Percentiles rank a stretch among this genome's conserved stretches.
These are phyloP conservation scores for Pseudognaphalium luteoalbum DNA, from an alignment of 129 eudicot species.

Conservation along the genomic window DNA sequence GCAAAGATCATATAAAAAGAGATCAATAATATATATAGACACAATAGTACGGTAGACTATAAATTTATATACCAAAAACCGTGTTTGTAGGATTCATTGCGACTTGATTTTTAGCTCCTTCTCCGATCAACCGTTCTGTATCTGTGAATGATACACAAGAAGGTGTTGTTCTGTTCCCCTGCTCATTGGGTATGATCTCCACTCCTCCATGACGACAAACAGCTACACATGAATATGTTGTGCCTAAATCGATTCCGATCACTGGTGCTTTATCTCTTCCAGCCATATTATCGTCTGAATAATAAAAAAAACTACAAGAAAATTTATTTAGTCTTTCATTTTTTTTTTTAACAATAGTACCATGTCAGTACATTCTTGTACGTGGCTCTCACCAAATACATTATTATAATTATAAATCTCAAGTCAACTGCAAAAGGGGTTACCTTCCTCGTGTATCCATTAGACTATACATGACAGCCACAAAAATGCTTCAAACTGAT, in stretches of 20 bases:
- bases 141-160: constrained; percentile 66
- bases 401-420: too few relatives aligned
- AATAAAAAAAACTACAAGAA: neutral
- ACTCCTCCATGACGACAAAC: constrained; percentile 63
- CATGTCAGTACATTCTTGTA: neutral
- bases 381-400: neutral
- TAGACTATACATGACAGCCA: neutral
- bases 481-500: neutral
- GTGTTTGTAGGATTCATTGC: neutral
- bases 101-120: neutral
- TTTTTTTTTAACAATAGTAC: neutral
- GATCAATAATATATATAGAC: neutral
- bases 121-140: constrained; percentile 18
- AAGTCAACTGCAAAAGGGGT: too few relatives aligned
- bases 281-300: neutral
- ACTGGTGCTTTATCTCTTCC: constrained; percentile 14
- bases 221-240: constrained; percentile 66
- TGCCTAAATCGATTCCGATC: constrained; percentile 61
- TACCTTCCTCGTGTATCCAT: too few relatives aligned
- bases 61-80: constrained; percentile 25
- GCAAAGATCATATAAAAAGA: neutral
- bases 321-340: neutral
- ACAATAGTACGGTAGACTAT: neutral
- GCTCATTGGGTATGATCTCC: constrained; percentile 64
- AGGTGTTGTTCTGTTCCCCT: constrained; percentile 64